Evolutionary conservation across 306 rosid species (phyloP), one percentile per base, ranked within the genome.

Genomic region (Casuarina equisetifolia): DNA sequence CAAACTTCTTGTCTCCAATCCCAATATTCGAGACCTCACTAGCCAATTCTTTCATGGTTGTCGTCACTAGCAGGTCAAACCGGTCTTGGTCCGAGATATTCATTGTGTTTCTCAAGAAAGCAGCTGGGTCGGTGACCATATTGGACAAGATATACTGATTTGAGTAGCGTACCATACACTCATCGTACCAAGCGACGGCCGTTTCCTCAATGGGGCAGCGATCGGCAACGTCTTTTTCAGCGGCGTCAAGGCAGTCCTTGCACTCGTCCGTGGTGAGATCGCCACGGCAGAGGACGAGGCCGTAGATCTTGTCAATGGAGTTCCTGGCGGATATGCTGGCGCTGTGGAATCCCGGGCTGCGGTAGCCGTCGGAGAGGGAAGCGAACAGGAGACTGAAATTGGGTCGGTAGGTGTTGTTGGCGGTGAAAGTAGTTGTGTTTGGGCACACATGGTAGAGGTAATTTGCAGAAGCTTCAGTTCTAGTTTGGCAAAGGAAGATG

Each of bases 161-260:
- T 25, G 32, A 25, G 32, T 25, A 25, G 32, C 32, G 32, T 25
- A 25, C 32, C 32, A 25, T 25, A 25, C 32, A 25, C 32, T 25
- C 0, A 0, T 25, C 32, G 32, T 25, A 25, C 32, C 32, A 25
- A 25, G 4, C 5, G 25, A n/a, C 67, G 61, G 89, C 89, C 36
- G 74, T 82, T 70, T 73, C 83, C 0, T 86, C 38, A 1, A 9
- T 6, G 1, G 87, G 76, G 53, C 89, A 87, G 4, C 79, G 76
- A 0, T 75, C 51, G 12, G 76, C 53, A 35, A 87, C 43, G 0
- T 17, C 79, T 40, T 36, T 77, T 4, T 82, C 70, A 2, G 89
- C 91, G 38, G 77, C 78, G 39, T 69, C 75, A 1, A 85, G 62
- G 52, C 91, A 87, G 73, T 82, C 91, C 54, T 78, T 71, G 72